phyloP scores from a whole-genome alignment of 1,284 basidiomycete genomes.

The Clitocybe nebularis region DNA sequence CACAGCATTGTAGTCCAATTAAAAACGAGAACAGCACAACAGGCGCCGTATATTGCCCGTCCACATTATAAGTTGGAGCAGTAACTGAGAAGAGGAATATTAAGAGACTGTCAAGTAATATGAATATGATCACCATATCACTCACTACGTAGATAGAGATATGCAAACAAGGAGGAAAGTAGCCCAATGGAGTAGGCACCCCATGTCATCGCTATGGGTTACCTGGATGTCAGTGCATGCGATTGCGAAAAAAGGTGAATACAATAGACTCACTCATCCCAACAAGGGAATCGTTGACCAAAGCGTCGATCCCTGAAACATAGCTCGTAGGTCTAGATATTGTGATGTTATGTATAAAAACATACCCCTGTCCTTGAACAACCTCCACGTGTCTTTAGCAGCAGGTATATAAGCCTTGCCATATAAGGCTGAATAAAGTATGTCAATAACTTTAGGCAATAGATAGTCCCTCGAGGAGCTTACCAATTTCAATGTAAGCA shows the following conservation, averaged over 20 bases:
- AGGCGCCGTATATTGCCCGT: constrained; percentile 75
- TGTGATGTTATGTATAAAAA: neutral
- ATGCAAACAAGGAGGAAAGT: constrained; percentile 75
- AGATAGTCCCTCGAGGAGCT: constrained; percentile 12
- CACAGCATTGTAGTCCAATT: constrained; percentile 72
- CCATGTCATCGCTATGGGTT: constrained; percentile 55
- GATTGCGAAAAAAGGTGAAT: constrained; percentile 2
- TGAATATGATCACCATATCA: no score
- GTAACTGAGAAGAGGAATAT: constrained; percentile 43
- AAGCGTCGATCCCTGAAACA: constrained; percentile 62
- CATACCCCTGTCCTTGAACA: constrained; percentile 76
- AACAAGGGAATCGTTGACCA: constrained; percentile 85
- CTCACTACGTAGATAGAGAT: constrained; percentile 76
- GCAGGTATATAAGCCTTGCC: constrained; percentile 84
- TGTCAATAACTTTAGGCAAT: constrained; percentile 1
- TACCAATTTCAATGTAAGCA: constrained; percentile 80
- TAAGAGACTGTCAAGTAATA: constrained; percentile 8
- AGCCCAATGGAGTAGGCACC: constrained; percentile 79
- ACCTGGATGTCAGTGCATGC: constrained; percentile 5
- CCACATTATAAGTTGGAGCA: constrained; percentile 65
- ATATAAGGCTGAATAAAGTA: constrained; percentile 57
- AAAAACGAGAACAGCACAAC: constrained; percentile 78
- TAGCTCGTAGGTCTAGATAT: neutral
- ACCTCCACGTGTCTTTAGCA: constrained; percentile 89
- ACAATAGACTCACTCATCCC: constrained; percentile 58